Conservation (phyloP, 2,329 filamentous ascomycete genomes). For the Aspergillus glaucus region DNA sequence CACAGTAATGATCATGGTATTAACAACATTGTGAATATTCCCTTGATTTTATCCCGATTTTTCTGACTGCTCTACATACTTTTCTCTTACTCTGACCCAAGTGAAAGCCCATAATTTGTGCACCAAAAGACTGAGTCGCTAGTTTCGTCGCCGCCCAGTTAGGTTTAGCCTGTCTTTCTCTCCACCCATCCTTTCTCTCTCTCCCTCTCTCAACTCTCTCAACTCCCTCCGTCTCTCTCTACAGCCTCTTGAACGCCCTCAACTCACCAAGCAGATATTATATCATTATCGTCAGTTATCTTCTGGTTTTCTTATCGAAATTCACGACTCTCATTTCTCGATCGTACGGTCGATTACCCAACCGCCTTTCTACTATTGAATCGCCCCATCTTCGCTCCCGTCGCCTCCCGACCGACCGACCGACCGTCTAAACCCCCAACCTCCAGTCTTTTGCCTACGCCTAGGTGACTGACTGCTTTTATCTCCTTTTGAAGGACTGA, state of each 20-base stretch:
- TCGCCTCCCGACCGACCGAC: slow-evolving; percentile 2
- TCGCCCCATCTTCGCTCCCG: slow-evolving; percentile 1
- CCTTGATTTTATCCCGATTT: background rate
- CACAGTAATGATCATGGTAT: no score
- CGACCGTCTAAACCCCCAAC: background rate
- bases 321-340: no score
- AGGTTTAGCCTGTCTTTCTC: slow-evolving; percentile 3
- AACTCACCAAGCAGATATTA: background rate
- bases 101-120: background rate
- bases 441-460: slow-evolving; percentile 3
- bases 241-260: slow-evolving; percentile 1
- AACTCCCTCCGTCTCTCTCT: background rate
- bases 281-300: background rate
- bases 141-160: slow-evolving; percentile 3
- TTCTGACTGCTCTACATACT: background rate
- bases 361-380: no score
- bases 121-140: background rate
- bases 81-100: background rate
- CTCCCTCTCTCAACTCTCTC: slow-evolving; percentile 4
- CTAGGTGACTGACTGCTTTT: slow-evolving; percentile 14
- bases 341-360: no score
- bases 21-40: background rate
- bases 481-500: slow-evolving; percentile 21
- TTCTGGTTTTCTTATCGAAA: no score
- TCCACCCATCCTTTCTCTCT: slow-evolving; percentile 5